These are phyloP conservation scores for Phytophthora idaei DNA, from an alignment of 352 stramenopile species.

Conservation along the genomic window DNA sequence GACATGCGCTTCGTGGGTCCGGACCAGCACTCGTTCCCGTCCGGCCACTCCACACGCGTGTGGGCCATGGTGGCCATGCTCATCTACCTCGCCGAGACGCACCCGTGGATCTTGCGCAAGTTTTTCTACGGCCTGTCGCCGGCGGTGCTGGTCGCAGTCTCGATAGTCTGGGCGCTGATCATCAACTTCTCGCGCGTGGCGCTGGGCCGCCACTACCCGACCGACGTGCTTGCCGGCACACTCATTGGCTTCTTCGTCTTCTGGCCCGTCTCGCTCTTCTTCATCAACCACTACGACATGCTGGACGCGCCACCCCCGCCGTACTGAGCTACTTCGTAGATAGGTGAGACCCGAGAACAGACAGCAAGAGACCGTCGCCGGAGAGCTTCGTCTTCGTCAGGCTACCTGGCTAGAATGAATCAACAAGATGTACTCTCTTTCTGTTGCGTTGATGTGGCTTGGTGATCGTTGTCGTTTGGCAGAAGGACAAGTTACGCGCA, in stretches of 20 bases:
- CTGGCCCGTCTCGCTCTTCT: slow-evolving; percentile 59
- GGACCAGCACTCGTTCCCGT: slow-evolving; percentile 88
- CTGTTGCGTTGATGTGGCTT: too few relatives aligned
- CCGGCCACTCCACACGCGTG: slow-evolving; percentile 77
- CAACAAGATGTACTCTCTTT: slow-evolving; percentile 8
- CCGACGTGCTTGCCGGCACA: slow-evolving; percentile 69
- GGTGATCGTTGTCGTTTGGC: too few relatives aligned
- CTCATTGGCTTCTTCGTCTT: slow-evolving; percentile 67
- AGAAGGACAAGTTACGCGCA: too few relatives aligned
- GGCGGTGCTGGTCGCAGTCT: slow-evolving; percentile 44
- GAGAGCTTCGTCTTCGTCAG: slow-evolving; percentile 3
- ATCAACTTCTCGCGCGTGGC: slow-evolving; percentile 85
- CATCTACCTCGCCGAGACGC: slow-evolving; percentile 55
- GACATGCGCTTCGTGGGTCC: slow-evolving; percentile 81
- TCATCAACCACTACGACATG: slow-evolving; percentile 37
- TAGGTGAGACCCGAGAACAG: slow-evolving; percentile 9
- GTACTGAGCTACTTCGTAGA: slow-evolving; percentile 10
- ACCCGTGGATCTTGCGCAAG: slow-evolving; percentile 48
- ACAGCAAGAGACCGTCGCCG: slow-evolving; percentile 1
- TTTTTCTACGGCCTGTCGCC: slow-evolving; percentile 62
- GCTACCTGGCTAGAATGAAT: slow-evolving; percentile 2
- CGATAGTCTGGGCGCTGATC: slow-evolving; percentile 58
- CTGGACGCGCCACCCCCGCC: slow-evolving; percentile 15
- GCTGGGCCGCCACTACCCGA: slow-evolving; percentile 84
- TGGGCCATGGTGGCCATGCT: slow-evolving; percentile 76